These are phyloP conservation scores for Penicillium angulare DNA, from an alignment of 495 filamentous ascomycete genomes.

Conservation along the genomic window DNA sequence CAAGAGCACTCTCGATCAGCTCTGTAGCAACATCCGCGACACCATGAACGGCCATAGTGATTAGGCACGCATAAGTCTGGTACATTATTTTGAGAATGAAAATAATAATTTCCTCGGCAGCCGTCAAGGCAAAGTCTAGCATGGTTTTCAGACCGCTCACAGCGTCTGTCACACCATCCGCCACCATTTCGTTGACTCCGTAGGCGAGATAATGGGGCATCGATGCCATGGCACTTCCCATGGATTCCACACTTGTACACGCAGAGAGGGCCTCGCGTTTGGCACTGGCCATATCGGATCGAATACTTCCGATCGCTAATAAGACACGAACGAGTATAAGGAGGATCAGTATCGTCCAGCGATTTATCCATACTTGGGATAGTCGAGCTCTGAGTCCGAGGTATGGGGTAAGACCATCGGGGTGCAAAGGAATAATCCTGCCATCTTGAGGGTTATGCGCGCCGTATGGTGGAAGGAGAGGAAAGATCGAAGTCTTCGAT, in stretches of 20 bases:
- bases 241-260: slow-evolving; percentile 87
- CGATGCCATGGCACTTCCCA: slow-evolving; percentile 94
- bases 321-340: slow-evolving; percentile 80
- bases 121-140: slow-evolving; percentile 72
- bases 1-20: slow-evolving; percentile 66
- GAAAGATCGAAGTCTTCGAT: slow-evolving; percentile 36
- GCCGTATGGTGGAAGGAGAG: slow-evolving; percentile 45
- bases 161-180: slow-evolving; percentile 70
- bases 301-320: slow-evolving; percentile 65
- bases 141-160: slow-evolving; percentile 74
- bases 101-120: slow-evolving; percentile 80
- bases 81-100: slow-evolving; percentile 90
- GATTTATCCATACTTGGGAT: slow-evolving; percentile 95
- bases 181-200: slow-evolving; percentile 85
- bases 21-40: slow-evolving; percentile 67
- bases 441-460: slow-evolving; percentile 36
- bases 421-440: slow-evolving; percentile 36
- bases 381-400: slow-evolving; percentile 84
- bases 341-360: slow-evolving; percentile 89
- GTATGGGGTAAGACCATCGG: slow-evolving; percentile 91
- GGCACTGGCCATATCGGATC: slow-evolving; percentile 71
- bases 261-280: slow-evolving; percentile 78
- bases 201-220: slow-evolving; percentile 91
- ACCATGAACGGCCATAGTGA: slow-evolving; percentile 74
- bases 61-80: slow-evolving; percentile 82